These are phyloP conservation scores for Hirsutella minnesotensis DNA, from an alignment of 2,329 filamentous ascomycete genomes.

Conservation along the genomic window DNA sequence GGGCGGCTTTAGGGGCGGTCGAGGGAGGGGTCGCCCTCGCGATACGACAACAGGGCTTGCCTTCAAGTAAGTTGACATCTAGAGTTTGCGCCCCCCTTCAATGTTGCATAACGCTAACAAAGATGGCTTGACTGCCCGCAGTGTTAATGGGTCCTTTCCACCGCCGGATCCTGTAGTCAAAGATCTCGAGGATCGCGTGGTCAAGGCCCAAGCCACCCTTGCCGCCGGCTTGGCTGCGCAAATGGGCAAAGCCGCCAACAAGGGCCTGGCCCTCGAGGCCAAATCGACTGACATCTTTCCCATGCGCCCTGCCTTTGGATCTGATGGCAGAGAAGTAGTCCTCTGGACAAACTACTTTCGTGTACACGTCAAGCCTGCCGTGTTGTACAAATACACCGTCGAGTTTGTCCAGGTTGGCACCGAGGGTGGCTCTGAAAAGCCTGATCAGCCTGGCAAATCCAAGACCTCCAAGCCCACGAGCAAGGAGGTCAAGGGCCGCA, in stretches of 20 bases:
- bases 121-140: no score
- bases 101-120: not conserved
- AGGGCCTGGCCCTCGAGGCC: slow-evolving; percentile 1
- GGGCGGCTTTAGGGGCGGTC: not conserved
- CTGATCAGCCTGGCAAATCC: slow-evolving; percentile 7
- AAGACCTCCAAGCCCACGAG: slow-evolving; percentile 6
- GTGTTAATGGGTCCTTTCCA: slow-evolving; percentile 11
- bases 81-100: not conserved
- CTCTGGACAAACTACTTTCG: slow-evolving; percentile 46
- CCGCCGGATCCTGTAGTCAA: slow-evolving; percentile 15
- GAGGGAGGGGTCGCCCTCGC: not conserved
- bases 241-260: slow-evolving; percentile 22
- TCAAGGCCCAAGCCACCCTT: slow-evolving; percentile 14
- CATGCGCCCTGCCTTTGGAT: slow-evolving; percentile 36
- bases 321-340: slow-evolving; percentile 24
- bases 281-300: slow-evolving; percentile 25
- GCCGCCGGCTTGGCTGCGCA: slow-evolving; percentile 18
- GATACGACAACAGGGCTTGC: not conserved
- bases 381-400: slow-evolving; percentile 34
- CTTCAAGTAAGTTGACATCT: not conserved
- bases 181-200: slow-evolving; percentile 28
- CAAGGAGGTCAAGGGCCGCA: slow-evolving; percentile 27
- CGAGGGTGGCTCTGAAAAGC: slow-evolving; percentile 4
- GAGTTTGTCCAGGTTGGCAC: slow-evolving; percentile 17
- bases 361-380: slow-evolving; percentile 23